phyloP scores from a whole-genome alignment of 2,329 filamentous ascomycete genomes.

The Cladosporium sphaerospermum region DNA sequence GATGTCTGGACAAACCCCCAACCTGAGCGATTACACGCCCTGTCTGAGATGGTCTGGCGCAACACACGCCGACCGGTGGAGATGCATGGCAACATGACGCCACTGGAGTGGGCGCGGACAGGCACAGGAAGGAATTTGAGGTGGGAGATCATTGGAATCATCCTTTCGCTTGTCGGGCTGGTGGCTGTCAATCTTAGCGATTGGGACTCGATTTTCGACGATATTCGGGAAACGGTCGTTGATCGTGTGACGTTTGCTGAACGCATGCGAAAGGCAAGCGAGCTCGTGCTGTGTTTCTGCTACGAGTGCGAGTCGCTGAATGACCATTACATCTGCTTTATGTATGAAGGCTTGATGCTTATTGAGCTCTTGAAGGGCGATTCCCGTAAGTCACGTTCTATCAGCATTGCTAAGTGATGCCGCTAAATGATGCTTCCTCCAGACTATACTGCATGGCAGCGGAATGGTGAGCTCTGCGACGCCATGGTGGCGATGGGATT shows the following conservation, averaged over 20 bases:
- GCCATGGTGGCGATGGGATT: constrained; percentile 30
- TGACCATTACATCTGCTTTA: constrained; percentile 29
- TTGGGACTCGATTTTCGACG: constrained; percentile 33
- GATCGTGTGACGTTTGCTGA: constrained; percentile 44
- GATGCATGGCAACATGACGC: constrained; percentile 32
- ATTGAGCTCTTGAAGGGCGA: constrained; percentile 29
- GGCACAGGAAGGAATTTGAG: constrained; percentile 35
- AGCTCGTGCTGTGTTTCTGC: constrained; percentile 30
- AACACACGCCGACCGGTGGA: constrained; percentile 35
- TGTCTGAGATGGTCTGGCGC: constrained; percentile 38
- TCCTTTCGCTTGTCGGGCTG: constrained; percentile 34
- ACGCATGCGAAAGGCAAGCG: constrained; percentile 28
- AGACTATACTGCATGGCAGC: constrained; percentile 29
- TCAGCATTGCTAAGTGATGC: no score
- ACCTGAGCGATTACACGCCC: constrained; percentile 28
- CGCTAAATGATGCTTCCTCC: not conserved
- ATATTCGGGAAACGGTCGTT: constrained; percentile 44
- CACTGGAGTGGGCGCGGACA: constrained; percentile 33
- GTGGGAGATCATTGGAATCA: constrained; percentile 40
- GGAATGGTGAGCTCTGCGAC: constrained; percentile 30
- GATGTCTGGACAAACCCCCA: constrained; percentile 23
- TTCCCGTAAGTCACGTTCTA: constrained; percentile 12
- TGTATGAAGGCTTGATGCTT: constrained; percentile 29
- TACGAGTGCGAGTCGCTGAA: constrained; percentile 31
- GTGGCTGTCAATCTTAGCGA: constrained; percentile 30